phyloP scores from a whole-genome alignment of 257 asterid species.

The Rhazya stricta region DNA sequence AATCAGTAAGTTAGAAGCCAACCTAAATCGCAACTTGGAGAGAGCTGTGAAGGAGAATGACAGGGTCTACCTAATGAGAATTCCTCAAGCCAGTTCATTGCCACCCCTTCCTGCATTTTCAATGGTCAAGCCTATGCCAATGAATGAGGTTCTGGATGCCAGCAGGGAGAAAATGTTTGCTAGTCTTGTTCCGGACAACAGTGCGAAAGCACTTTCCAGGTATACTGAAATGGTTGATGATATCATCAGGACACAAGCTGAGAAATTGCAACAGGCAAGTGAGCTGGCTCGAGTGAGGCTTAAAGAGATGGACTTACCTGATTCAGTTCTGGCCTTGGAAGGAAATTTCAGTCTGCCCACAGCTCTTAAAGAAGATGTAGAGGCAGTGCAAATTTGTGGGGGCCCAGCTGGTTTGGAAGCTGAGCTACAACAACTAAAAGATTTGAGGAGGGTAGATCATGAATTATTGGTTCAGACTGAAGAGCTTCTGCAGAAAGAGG shows the following conservation, averaged over 20 bases:
- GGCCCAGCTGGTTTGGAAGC: constrained; percentile 90
- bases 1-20: constrained; percentile 62
- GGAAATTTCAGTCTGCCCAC: constrained; percentile 65
- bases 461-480: constrained; percentile 85
- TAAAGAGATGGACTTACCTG: constrained; percentile 95
- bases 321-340: constrained; percentile 85
- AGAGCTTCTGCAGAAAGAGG: constrained; percentile 92
- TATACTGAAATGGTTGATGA: constrained; percentile 97
- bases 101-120: constrained; percentile 82
- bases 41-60: constrained; percentile 94
- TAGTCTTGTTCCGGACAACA: constrained; percentile 86
- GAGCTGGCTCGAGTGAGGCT: constrained; percentile 95
- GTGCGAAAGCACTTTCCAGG: constrained; percentile 94
- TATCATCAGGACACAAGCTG: constrained; percentile 87
- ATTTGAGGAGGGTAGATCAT: constrained; percentile 88
- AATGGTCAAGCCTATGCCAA: constrained; percentile 88
- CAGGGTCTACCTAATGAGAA: constrained; percentile 92
- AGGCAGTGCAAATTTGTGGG: constrained; percentile 94
- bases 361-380: constrained; percentile 71
- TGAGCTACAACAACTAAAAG: constrained; percentile 86
- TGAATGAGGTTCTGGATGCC: constrained; percentile 89
- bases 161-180: constrained; percentile 87
- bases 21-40: constrained; percentile 64
- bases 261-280: constrained; percentile 96
- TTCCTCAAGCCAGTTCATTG: constrained; percentile 79